Conservation (phyloP, 2,329 filamentous ascomycete genomes). For the Spiromastix sp. region DNA sequence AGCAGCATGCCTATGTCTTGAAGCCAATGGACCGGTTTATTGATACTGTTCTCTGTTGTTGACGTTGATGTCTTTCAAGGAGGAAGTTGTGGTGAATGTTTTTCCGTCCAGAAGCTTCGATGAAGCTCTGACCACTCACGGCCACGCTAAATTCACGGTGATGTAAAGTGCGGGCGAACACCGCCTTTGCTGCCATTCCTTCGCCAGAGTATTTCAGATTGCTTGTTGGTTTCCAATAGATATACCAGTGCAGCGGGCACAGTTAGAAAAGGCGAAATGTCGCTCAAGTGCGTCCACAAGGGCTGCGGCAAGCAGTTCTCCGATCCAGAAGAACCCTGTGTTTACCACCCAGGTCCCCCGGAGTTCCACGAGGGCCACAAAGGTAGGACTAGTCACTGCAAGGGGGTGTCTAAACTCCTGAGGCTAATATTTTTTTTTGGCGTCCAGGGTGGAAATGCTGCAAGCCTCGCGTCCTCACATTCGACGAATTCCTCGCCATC, state of each 20-base stretch:
- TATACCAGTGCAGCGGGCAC: no score
- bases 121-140: not conserved
- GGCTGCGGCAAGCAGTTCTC: constrained; percentile 85
- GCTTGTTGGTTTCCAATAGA: not conserved
- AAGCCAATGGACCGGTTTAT: no score
- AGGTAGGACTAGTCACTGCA: constrained; percentile 48
- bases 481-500: constrained; percentile 94
- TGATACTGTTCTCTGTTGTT: no score
- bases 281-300: constrained; percentile 81
- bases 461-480: constrained; percentile 90
- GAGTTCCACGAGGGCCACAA: constrained; percentile 98
- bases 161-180: not conserved
- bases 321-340: constrained; percentile 71
- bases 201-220: not conserved
- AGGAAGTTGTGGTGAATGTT: not conserved
- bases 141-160: not conserved
- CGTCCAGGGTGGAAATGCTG: constrained; percentile 99
- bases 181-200: not conserved
- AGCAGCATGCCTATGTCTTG: no score
- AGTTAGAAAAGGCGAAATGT: constrained; percentile 19
- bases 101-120: constrained; percentile 12
- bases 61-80: not conserved
- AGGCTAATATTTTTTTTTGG: constrained; percentile 8
- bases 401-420: not conserved
- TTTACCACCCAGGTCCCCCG: constrained; percentile 87